phyloP scores from a whole-genome alignment of 768 basidiomycete genomes.

The Erythrobasidium yunnanense region DNA sequence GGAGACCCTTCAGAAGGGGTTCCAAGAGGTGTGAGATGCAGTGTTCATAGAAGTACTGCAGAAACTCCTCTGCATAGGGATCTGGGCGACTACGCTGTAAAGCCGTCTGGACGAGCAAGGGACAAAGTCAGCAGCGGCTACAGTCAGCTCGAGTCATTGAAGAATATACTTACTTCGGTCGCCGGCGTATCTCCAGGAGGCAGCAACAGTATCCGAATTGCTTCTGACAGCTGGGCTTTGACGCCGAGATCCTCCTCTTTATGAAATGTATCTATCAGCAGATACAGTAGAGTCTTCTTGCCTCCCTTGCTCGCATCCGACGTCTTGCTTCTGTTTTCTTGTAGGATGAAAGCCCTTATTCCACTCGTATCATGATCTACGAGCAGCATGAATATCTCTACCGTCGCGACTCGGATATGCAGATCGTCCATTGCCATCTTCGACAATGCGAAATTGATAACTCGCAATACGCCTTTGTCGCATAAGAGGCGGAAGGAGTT shows the following conservation, averaged over 20 bases:
- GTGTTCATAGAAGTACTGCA: slow-evolving; percentile 85
- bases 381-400: slow-evolving; percentile 71
- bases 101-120: slow-evolving; percentile 39
- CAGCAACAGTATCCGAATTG: slow-evolving; percentile 70
- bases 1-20: slow-evolving; percentile 54
- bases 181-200: slow-evolving; percentile 48
- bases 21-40: slow-evolving; percentile 67
- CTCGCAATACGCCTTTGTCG: slow-evolving; percentile 75
- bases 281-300: slow-evolving; percentile 45
- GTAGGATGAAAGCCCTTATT: slow-evolving; percentile 66
- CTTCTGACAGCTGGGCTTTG: slow-evolving; percentile 82
- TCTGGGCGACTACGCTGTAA: slow-evolving; percentile 47
- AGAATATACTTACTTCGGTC: slow-evolving; percentile 35
- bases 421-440: slow-evolving; percentile 48
- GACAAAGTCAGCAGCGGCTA: slow-evolving; percentile 10
- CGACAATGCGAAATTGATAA: slow-evolving; percentile 84
- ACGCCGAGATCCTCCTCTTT: slow-evolving; percentile 70
- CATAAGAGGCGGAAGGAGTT: slow-evolving; percentile 74
- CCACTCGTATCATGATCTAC: slow-evolving; percentile 85
- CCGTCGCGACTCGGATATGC: slow-evolving; percentile 64
- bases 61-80: slow-evolving; percentile 72
- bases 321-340: slow-evolving; percentile 22
- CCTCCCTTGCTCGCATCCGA: slow-evolving; percentile 48
- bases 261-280: slow-evolving; percentile 61
- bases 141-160: slow-evolving; percentile 30